Percentiles rank a stretch among this genome's conserved stretches.
These are phyloP conservation scores for Lipomyces spencermartinsiae DNA, from an alignment of 805 yeast genomes.

Conservation along the genomic window DNA sequence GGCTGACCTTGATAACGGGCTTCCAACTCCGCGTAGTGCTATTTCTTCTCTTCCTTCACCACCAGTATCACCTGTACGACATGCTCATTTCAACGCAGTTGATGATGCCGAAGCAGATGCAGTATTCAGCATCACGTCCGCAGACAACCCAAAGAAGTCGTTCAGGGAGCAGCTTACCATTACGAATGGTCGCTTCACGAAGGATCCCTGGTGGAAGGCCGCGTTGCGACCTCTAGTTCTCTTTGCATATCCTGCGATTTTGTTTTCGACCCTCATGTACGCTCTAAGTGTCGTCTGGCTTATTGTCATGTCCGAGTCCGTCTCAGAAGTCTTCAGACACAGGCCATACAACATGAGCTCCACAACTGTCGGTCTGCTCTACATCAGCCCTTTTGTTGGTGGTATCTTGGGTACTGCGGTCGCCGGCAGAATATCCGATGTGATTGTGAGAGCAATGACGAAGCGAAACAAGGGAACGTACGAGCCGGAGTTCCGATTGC, in stretches of 20 bases:
- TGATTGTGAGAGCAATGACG: constrained; percentile 54
- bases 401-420: constrained; percentile 62
- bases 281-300: constrained; percentile 68
- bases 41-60: constrained; percentile 3
- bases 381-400: constrained; percentile 49
- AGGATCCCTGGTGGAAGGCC: constrained; percentile 62
- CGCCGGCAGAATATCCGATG: constrained; percentile 60
- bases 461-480: constrained; percentile 59
- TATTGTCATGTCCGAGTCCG: constrained; percentile 63
- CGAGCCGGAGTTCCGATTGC: constrained; percentile 66
- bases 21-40: background rate
- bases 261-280: constrained; percentile 60
- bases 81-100: constrained; percentile 4
- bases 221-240: constrained; percentile 61
- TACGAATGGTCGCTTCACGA: constrained; percentile 57
- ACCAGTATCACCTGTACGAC: constrained; percentile 5
- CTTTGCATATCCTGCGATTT: constrained; percentile 56
- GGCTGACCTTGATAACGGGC: background rate
- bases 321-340: constrained; percentile 56
- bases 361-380: constrained; percentile 35
- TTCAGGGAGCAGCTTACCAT: constrained; percentile 50
- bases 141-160: constrained; percentile 36
- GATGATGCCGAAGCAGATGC: constrained; percentile 4
- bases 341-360: constrained; percentile 46
- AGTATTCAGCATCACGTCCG: constrained; percentile 4